Evolutionary conservation across 2,329 filamentous ascomycete species (phyloP).

Genomic region (Xylaria sp.): DNA sequence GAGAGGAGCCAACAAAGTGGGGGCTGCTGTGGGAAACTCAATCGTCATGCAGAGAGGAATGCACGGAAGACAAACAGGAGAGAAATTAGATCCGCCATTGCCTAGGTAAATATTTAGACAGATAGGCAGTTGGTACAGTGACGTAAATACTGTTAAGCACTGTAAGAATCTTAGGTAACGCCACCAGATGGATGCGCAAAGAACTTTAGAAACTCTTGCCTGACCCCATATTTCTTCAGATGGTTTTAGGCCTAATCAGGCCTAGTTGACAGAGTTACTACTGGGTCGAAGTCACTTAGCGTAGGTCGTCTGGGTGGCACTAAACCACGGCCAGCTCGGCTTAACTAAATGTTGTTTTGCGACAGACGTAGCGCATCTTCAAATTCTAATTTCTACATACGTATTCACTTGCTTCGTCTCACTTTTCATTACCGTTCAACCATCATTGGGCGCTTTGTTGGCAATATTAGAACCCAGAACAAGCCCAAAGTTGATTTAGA

Average conservation of each 20-base stretch:
- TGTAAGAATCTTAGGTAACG: not conserved
- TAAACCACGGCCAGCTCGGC: not conserved
- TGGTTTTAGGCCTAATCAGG: conserved; percentile 2
- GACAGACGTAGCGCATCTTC: conserved; percentile 17
- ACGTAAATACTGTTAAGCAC: too few species aligned
- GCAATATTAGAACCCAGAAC: too few species aligned
- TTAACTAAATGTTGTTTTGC: conserved; percentile 21
- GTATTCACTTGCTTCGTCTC: not conserved
- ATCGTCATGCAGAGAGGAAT: not conserved
- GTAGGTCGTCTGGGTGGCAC: conserved; percentile 1
- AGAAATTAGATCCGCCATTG: not conserved
- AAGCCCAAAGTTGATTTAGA: not conserved
- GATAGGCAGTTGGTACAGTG: not conserved
- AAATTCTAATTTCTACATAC: conserved; percentile 16
- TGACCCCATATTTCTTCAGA: conserved; percentile 7
- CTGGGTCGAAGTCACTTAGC: not conserved
- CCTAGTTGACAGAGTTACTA: not conserved
- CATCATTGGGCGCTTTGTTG: not conserved
- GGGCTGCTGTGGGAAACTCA: not conserved
- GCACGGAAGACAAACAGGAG: not conserved
- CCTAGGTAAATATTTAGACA: not conserved
- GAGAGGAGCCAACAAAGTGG: not conserved
- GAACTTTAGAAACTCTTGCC: not conserved
- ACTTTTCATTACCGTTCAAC: not conserved
- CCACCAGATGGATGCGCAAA: not conserved